These are phyloP conservation scores for Pythium periplocum DNA, from an alignment of 352 stramenopile species.

Conservation along the genomic window DNA sequence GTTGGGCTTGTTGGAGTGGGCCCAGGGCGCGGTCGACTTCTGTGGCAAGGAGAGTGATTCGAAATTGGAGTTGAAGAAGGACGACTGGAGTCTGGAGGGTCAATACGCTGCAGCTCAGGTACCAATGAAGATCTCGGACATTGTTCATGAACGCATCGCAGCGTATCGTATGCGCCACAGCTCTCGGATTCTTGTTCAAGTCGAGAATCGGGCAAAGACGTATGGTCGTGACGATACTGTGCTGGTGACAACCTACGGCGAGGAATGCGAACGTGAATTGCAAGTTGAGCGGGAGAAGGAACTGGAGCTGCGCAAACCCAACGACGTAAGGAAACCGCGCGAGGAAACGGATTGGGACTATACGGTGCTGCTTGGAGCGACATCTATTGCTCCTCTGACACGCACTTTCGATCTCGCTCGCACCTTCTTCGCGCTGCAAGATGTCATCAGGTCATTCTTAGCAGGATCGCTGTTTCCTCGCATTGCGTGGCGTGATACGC, in stretches of 20 bases:
- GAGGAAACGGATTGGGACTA: not conserved
- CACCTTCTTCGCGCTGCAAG: not conserved
- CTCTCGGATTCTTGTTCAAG: not conserved
- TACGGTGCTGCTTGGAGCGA: not conserved
- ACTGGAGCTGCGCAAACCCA: not conserved
- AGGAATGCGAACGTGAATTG: constrained; percentile 1
- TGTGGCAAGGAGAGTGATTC: constrained; percentile 1
- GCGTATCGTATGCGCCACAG: constrained; percentile 1
- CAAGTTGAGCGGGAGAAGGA: constrained; percentile 2
- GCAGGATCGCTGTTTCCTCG: not conserved
- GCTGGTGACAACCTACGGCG: not conserved
- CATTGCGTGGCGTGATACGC: not conserved
- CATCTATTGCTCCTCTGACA: not conserved
- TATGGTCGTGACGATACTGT: not conserved
- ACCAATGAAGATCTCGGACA: constrained; percentile 24
- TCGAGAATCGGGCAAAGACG: not conserved
- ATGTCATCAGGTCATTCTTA: not conserved
- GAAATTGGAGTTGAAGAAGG: constrained; percentile 3
- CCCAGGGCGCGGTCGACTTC: constrained; percentile 69
- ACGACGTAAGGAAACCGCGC: not conserved
- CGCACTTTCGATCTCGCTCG: not conserved
- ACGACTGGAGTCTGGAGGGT: constrained; percentile 42
- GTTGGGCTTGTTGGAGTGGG: constrained; percentile 71
- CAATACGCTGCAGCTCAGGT: constrained; percentile 30
- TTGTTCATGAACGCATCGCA: constrained; percentile 22